These are phyloP conservation scores for Umbelopsis ramanniana DNA, from an alignment of 192 early-diverging fungal species.

Conservation along the genomic window DNA sequence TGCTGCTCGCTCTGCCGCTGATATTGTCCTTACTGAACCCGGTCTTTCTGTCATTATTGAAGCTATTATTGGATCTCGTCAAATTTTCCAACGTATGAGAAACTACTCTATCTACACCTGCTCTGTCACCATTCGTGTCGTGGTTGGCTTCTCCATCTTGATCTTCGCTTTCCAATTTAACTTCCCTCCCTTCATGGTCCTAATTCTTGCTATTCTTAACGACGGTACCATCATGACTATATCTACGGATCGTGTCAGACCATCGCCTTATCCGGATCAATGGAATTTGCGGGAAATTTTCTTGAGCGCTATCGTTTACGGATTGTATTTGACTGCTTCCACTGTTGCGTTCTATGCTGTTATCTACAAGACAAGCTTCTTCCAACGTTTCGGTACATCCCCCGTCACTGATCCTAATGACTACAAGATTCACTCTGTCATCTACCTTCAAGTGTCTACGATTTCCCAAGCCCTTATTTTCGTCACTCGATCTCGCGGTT, in stretches of 20 bases:
- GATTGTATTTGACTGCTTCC: conserved; percentile 81
- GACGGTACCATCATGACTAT: conserved; percentile 94
- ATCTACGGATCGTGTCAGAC: conserved; percentile 81
- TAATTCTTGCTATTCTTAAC: conserved; percentile 90
- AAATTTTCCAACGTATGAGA: conserved; percentile 97
- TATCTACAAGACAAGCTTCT: conserved; percentile 62
- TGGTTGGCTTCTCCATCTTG: conserved; percentile 72
- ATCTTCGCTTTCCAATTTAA: conserved; percentile 79
- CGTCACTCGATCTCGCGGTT: conserved; percentile 72
- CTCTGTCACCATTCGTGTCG: conserved; percentile 83
- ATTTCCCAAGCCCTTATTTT: conserved; percentile 82
- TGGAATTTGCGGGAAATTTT: conserved; percentile 92
- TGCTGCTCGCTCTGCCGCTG: conserved; percentile 77
- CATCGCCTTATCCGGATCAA: conserved; percentile 81
- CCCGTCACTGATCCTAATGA: conserved; percentile 54
- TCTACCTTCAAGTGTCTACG: conserved; percentile 83
- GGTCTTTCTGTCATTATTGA: conserved; percentile 88
- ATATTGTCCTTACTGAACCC: conserved; percentile 78
- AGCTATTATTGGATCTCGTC: conserved; percentile 87
- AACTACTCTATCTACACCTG: conserved; percentile 91
- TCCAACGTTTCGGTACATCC: conserved; percentile 45
- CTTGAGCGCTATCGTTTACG: conserved; percentile 82
- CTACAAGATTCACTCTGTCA: conserved; percentile 70
- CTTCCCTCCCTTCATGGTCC: conserved; percentile 84
- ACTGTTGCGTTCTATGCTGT: conserved; percentile 75